Evolutionary conservation across 2,329 filamentous ascomycete species (phyloP).

Genomic region (Coccinonectria pachysandricola): DNA sequence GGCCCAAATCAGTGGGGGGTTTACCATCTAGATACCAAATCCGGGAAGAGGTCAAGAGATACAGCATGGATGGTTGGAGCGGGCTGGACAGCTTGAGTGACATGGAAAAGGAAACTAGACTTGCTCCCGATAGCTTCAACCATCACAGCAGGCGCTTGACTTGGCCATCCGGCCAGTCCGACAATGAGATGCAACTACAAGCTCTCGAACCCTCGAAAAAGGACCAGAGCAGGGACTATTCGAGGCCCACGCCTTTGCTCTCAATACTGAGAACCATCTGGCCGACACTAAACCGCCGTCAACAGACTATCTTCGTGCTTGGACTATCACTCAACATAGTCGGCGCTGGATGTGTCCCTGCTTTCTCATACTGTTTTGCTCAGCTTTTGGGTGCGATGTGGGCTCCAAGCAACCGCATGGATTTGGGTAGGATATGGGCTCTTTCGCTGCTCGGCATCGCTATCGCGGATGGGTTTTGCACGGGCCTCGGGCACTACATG

Average conservation of each 20-base stretch:
- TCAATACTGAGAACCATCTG: slow-evolving; percentile 48
- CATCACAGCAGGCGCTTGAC: no score
- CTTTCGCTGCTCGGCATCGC: slow-evolving; percentile 60
- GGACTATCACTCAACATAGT: slow-evolving; percentile 53
- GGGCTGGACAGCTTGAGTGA: background rate
- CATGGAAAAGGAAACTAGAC: background rate
- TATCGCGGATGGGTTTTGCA: slow-evolving; percentile 51
- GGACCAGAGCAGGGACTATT: slow-evolving; percentile 1
- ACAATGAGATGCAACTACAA: background rate
- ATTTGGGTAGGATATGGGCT: slow-evolving; percentile 54
- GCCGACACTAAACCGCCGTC: slow-evolving; percentile 45
- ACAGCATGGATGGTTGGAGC: no score
- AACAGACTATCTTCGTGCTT: slow-evolving; percentile 44
- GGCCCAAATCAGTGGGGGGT: no score
- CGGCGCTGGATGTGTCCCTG: slow-evolving; percentile 57
- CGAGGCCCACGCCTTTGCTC: slow-evolving; percentile 10
- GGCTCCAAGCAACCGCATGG: slow-evolving; percentile 34
- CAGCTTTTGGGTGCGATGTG: slow-evolving; percentile 64
- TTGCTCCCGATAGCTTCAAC: no score
- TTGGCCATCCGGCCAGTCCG: background rate
- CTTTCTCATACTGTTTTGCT: slow-evolving; percentile 68
- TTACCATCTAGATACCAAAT: no score
- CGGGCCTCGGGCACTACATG: slow-evolving; percentile 58
- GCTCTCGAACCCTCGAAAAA: background rate
- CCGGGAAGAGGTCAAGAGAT: background rate